Evolutionary conservation across 805 yeast species (phyloP).

Genomic region (Ogataea sp.): DNA sequence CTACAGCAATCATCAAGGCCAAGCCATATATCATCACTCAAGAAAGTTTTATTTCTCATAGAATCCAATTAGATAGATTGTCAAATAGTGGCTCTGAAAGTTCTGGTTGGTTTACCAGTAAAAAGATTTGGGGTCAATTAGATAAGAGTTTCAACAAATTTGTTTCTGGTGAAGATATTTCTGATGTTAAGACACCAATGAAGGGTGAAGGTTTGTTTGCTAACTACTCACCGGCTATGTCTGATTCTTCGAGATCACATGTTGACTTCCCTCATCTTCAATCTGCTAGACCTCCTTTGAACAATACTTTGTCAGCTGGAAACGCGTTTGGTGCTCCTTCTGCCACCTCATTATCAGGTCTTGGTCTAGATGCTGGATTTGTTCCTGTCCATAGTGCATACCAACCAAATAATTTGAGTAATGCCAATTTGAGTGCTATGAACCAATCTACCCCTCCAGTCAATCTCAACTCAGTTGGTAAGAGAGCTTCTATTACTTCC

Average conservation of each 20-base stretch:
- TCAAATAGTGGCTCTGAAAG: constrained; percentile 29
- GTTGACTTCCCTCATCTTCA: constrained; percentile 19
- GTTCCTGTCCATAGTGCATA: background rate
- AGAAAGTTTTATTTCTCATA: constrained; percentile 24
- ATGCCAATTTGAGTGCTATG: background rate
- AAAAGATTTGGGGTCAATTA: constrained; percentile 81
- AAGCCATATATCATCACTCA: constrained; percentile 27
- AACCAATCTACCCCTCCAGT: background rate
- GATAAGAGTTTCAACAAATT: constrained; percentile 73
- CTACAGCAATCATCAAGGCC: constrained; percentile 31
- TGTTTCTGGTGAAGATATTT: constrained; percentile 78
- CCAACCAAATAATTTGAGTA: background rate
- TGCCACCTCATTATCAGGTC: constrained; percentile 16
- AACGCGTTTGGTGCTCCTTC: no score
- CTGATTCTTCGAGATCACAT: constrained; percentile 45
- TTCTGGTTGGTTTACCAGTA: constrained; percentile 65
- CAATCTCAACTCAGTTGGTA: background rate
- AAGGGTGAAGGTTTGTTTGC: constrained; percentile 54
- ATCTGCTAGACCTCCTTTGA: no score
- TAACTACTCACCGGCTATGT: constrained; percentile 61
- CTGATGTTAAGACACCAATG: constrained; percentile 9
- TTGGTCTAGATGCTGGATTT: no score
- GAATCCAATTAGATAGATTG: constrained; percentile 35
- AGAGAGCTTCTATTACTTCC: background rate
- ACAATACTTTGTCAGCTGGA: no score